Evolutionary conservation across 805 yeast genomes (phyloP).

Genomic region (Helenozyma baotianmanensis): DNA sequence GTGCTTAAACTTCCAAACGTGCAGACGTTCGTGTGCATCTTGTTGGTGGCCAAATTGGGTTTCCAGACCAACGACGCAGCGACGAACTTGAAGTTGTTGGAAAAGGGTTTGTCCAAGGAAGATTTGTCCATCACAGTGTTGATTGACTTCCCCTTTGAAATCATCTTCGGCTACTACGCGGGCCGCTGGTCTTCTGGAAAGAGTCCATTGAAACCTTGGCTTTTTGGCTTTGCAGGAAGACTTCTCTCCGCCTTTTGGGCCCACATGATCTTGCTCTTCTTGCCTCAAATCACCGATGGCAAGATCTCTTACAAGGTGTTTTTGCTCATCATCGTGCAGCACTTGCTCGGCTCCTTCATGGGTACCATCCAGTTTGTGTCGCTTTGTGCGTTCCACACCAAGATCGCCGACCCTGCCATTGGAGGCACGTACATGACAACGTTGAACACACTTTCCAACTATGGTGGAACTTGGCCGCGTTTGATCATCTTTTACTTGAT

Average conservation of each 20-base stretch:
- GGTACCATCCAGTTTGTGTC: conserved; percentile 93
- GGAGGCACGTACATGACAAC: conserved; percentile 99
- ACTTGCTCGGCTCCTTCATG: conserved; percentile 85
- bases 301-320: conserved; percentile 54
- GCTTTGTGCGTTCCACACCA: conserved; percentile 90
- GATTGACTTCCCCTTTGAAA: conserved; percentile 94
- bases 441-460: conserved; percentile 81
- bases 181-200: conserved; percentile 89
- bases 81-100: conserved; percentile 84
- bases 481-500: conserved; percentile 74
- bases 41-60: conserved; percentile 79
- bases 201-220: conserved; percentile 82
- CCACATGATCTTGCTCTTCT: conserved; percentile 63
- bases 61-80: conserved; percentile 96
- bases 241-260: conserved; percentile 71
- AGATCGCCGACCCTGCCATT: conserved; percentile 89
- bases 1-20: conserved; percentile 70
- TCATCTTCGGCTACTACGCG: conserved; percentile 90
- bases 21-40: conserved; percentile 67
- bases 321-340: conserved; percentile 71
- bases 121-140: conserved; percentile 89
- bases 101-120: conserved; percentile 88
- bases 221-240: conserved; percentile 80
- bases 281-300: conserved; percentile 49
- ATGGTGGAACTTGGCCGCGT: conserved; percentile 98